Evolutionary conservation across 2,329 filamentous ascomycete species (phyloP).

Genomic region (Gliomastix tumulicola): DNA sequence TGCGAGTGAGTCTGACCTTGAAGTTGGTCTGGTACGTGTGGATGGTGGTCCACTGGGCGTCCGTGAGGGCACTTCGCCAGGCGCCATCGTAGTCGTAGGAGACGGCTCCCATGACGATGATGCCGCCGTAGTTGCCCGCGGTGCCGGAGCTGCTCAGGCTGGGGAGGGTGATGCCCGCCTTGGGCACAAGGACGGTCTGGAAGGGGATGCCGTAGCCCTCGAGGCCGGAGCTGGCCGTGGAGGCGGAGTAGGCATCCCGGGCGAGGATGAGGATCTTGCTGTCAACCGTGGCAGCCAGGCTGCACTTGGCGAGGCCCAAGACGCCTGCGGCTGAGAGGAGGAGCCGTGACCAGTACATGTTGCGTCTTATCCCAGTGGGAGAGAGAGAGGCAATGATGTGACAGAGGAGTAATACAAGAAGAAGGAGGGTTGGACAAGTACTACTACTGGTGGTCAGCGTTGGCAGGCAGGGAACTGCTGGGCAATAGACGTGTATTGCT

Average conservation of each 20-base stretch:
- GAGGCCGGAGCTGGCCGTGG: conserved; percentile 43
- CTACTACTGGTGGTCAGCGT: too few relatives aligned
- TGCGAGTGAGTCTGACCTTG: conserved; percentile 52
- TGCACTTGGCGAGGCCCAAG: too few relatives aligned
- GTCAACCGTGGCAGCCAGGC: conserved; percentile 16
- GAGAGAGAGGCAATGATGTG: too few relatives aligned
- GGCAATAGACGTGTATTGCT: too few relatives aligned
- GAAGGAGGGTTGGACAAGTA: too few relatives aligned
- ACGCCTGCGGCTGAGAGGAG: conserved; percentile 1
- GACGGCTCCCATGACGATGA: conserved; percentile 46
- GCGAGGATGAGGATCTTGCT: conserved; percentile 50
- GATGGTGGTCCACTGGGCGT: conserved; percentile 46
- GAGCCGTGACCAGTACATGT: too few relatives aligned
- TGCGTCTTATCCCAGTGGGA: too few relatives aligned
- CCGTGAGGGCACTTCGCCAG: conserved; percentile 46
- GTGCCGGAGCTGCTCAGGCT: conserved; percentile 37
- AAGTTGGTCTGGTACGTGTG: conserved; percentile 52
- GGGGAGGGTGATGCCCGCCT: conserved; percentile 42
- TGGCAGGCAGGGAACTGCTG: too few relatives aligned
- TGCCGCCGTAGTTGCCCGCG: conserved; percentile 51
- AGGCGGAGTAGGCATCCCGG: conserved; percentile 38
- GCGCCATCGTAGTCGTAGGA: conserved; percentile 42
- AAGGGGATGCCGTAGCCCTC: conserved; percentile 56
- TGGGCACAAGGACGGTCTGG: conserved; percentile 45
- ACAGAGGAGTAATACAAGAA: too few relatives aligned